Conservation (phyloP, 208 protist species). For the Sergeia podlipaevii region DNA sequence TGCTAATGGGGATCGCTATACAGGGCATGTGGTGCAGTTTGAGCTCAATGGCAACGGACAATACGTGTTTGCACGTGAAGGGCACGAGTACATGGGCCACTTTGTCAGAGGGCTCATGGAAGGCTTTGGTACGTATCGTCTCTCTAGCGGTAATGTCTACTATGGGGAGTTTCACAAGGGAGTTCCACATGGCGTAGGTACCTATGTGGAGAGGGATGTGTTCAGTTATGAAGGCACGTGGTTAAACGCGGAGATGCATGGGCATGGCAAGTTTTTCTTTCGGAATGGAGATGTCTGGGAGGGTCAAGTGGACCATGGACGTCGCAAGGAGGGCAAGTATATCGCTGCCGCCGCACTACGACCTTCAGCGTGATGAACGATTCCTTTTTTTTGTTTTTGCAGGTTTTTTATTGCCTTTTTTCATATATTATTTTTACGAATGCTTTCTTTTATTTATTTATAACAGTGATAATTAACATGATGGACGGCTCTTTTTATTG, state of each 20-base stretch:
- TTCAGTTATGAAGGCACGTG: slow-evolving; percentile 73
- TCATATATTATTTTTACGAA: slow-evolving; percentile 3
- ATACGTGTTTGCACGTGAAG: slow-evolving; percentile 39
- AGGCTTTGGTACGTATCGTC: slow-evolving; percentile 47
- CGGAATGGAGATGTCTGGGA: slow-evolving; percentile 72
- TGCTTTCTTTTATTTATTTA: too few species aligned
- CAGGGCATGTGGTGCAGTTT: slow-evolving; percentile 46
- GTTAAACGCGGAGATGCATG: slow-evolving; percentile 53
- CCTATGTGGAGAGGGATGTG: slow-evolving; percentile 24
- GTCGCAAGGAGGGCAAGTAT: slow-evolving; percentile 39
- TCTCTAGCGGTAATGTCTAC: slow-evolving; percentile 63
- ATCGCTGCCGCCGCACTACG: slow-evolving; percentile 9
- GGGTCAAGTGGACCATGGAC: slow-evolving; percentile 41
- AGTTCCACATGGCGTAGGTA: slow-evolving; percentile 46
- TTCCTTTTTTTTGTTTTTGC: slow-evolving; percentile 7
- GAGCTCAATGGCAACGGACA: slow-evolving; percentile 49
- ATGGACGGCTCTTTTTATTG: too few species aligned
- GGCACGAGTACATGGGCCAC: slow-evolving; percentile 48
- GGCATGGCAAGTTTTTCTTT: slow-evolving; percentile 49
- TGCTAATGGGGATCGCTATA: slow-evolving; percentile 56
- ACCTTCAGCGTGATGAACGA: slow-evolving; percentile 15
- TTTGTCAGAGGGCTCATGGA: slow-evolving; percentile 41
- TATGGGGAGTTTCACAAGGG: slow-evolving; percentile 36
- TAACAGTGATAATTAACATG: too few species aligned
- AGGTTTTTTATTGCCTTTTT: slow-evolving; percentile 4